Evolutionary conservation across 2,329 filamentous ascomycete genomes (phyloP), one percentile per base, ranked within the genome.

Genomic region (Penicillium rolfsii): DNA sequence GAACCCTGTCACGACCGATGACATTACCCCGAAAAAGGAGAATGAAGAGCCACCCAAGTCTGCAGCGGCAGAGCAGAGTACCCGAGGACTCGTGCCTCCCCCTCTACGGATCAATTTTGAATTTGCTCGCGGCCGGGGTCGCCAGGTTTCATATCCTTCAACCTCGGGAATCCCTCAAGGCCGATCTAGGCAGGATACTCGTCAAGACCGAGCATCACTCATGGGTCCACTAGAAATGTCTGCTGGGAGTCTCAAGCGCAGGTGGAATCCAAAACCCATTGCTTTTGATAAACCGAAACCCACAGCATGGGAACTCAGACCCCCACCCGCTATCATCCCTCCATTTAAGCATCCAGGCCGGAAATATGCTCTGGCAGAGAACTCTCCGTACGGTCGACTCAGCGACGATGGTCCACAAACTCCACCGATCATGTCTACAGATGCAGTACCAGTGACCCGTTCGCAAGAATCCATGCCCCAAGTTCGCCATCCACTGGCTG

Each of bases 1-100:
- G 43, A 68, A 70, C 14, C 62, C 70, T 40, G 65, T 65, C 24
- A 61, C 61, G 22, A 67, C 55, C 7, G 35, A 60, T n/a, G 63
- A 63, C 9, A 36, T 38, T 28, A 45, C 62, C 52, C 55, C 35
- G 36, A 16, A 38, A 36, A 57, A 57, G 28, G 52, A 52, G 9
- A 40, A 38, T 4, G 41, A 16, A 3, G 54, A 7, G 22, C 33
- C 53, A 38, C 40, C 45, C 14, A 57, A 16, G 14, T 8, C 52
- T 36, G 16, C 35, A 28, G 52, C 33, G 19, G 5, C 24, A 22
- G 36, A 61, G 19, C 22, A 53, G 8, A 26, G 16, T 22, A 22
- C 48, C 7, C 36, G 54, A 16, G 30, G 40, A 4, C 55, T 57
- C 14, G 26, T 58, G 6, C 45, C 52, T 2, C 48, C 61, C 22